Conservation (phyloP, 1,284 basidiomycete genomes). For the Microbotryum saponariae region DNA sequence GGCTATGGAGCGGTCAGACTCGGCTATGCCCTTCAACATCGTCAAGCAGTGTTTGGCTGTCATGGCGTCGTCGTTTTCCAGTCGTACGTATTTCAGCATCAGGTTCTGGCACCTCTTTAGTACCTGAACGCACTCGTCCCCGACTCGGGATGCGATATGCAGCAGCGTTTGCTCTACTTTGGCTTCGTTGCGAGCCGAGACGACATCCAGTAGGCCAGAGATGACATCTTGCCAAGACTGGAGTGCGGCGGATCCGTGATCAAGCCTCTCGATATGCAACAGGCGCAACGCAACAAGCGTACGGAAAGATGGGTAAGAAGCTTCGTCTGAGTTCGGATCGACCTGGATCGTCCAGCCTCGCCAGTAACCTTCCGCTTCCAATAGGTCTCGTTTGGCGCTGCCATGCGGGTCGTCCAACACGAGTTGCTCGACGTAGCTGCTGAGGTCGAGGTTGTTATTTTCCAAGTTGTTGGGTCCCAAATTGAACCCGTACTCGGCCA, state of each 20-base stretch:
- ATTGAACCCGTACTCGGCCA: constrained; percentile 36
- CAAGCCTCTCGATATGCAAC: constrained; percentile 19
- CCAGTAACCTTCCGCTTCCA: constrained; percentile 23
- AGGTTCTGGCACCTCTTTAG: constrained; percentile 7
- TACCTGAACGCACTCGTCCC: constrained; percentile 4
- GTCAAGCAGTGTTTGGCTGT: background rate
- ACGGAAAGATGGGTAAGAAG: constrained; percentile 23
- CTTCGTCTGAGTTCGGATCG: background rate
- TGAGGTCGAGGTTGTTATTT: constrained; percentile 29
- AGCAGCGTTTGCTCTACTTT: constrained; percentile 8
- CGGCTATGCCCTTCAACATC: constrained; percentile 20
- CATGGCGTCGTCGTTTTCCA: background rate
- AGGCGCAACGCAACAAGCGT: constrained; percentile 29
- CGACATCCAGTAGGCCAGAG: constrained; percentile 17
- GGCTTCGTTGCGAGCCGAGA: constrained; percentile 27
- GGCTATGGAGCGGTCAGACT: constrained; percentile 2
- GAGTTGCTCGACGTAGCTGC: constrained; percentile 21
- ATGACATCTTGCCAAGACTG: constrained; percentile 28
- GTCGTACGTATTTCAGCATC: constrained; percentile 1
- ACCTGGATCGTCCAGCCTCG: constrained; percentile 14
- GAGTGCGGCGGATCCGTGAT: constrained; percentile 9
- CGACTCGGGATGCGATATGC: constrained; percentile 1
- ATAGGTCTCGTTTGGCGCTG: constrained; percentile 20
- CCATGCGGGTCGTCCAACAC: constrained; percentile 25
- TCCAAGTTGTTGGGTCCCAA: constrained; percentile 29